Percentiles rank a stretch among this genome's conserved stretches.
Conservation (phyloP, 371 early-diverging fungal species). For the Thermomucor indicae-seudaticae region DNA sequence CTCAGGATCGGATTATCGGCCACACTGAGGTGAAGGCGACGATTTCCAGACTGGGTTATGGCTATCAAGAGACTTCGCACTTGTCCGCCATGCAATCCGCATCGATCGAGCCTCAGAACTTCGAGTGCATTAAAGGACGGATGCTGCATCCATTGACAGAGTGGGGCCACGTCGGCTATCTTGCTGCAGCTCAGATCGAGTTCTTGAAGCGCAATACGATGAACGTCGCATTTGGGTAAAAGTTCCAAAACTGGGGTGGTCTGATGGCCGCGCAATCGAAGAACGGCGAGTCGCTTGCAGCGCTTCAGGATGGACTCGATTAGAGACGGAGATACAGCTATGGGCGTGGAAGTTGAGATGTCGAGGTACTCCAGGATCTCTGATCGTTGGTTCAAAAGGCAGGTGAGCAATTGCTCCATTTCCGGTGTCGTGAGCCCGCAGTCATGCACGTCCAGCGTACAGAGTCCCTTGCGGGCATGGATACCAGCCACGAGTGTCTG, state of each 20-base stretch:
- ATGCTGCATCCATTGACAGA: conserved; percentile 29
- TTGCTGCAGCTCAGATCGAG: conserved; percentile 4
- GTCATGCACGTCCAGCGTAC: conserved; percentile 25
- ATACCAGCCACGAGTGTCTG: conserved; percentile 23
- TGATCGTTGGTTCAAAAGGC: conserved; percentile 11
- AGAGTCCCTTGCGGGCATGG: conserved; percentile 16
- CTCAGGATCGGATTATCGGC: conserved; percentile 32
- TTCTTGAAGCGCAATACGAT: background rate
- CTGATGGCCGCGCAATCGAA: conserved; percentile 7
- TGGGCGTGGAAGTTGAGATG: conserved; percentile 5
- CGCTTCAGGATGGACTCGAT: conserved; percentile 17
- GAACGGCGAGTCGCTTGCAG: conserved; percentile 15
- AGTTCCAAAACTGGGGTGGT: background rate
- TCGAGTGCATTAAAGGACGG: conserved; percentile 22
- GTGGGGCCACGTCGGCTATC: conserved; percentile 1
- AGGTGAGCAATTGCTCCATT: conserved; percentile 21
- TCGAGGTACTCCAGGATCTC: conserved; percentile 16
- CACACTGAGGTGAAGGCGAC: conserved; percentile 22
- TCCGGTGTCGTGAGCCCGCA: conserved; percentile 19
- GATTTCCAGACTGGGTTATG: conserved; percentile 27
- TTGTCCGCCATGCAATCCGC: conserved; percentile 27
- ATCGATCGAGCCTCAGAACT: conserved; percentile 19
- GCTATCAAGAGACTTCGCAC: conserved; percentile 22
- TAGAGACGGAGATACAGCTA: conserved; percentile 9
- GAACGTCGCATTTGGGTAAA: background rate